Evolutionary conservation across 1,139 yeast genomes (phyloP).

Genomic region (Kodamaea sp.): DNA sequence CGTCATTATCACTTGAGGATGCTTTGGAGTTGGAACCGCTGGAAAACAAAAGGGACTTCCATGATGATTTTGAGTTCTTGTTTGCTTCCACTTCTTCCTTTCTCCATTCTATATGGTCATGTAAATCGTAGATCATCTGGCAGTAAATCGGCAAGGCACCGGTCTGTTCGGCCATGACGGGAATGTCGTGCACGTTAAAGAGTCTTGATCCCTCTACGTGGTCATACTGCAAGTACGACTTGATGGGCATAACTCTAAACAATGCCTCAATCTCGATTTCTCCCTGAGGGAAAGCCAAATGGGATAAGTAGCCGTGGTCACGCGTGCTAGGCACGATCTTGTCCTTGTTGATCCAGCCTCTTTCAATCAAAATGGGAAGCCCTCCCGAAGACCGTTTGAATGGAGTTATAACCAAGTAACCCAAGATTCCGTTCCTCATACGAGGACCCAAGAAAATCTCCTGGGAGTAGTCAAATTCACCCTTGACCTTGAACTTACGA

Average conservation of each 20-base stretch:
- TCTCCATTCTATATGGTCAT: slow-evolving; percentile 58
- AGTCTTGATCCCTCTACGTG: slow-evolving; percentile 65
- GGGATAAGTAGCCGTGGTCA: slow-evolving; percentile 48
- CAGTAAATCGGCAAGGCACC: slow-evolving; percentile 73
- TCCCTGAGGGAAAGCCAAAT: slow-evolving; percentile 72
- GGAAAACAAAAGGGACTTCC: slow-evolving; percentile 14
- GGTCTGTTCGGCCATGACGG: slow-evolving; percentile 72
- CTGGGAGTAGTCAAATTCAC: slow-evolving; percentile 78
- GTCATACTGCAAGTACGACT: slow-evolving; percentile 74
- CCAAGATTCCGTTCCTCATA: slow-evolving; percentile 70
- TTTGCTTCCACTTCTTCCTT: slow-evolving; percentile 2
- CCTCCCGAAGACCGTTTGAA: slow-evolving; percentile 76
- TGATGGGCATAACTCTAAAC: slow-evolving; percentile 68
- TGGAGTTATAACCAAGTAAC: slow-evolving; percentile 82
- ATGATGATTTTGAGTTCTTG: slow-evolving; percentile 7
- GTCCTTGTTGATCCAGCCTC: slow-evolving; percentile 90
- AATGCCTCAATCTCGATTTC: slow-evolving; percentile 73
- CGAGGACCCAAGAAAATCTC: slow-evolving; percentile 95
- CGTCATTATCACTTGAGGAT: slow-evolving; percentile 13
- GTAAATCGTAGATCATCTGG: slow-evolving; percentile 69
- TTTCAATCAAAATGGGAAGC: slow-evolving; percentile 68
- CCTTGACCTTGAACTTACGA: slow-evolving; percentile 70
- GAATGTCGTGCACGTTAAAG: slow-evolving; percentile 74
- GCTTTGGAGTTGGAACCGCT: slow-evolving; percentile 4
- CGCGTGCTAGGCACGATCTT: slow-evolving; percentile 68